These are phyloP conservation scores for Clohesyomyces aquaticus DNA, from an alignment of 495 filamentous ascomycete species.

Conservation along the genomic window DNA sequence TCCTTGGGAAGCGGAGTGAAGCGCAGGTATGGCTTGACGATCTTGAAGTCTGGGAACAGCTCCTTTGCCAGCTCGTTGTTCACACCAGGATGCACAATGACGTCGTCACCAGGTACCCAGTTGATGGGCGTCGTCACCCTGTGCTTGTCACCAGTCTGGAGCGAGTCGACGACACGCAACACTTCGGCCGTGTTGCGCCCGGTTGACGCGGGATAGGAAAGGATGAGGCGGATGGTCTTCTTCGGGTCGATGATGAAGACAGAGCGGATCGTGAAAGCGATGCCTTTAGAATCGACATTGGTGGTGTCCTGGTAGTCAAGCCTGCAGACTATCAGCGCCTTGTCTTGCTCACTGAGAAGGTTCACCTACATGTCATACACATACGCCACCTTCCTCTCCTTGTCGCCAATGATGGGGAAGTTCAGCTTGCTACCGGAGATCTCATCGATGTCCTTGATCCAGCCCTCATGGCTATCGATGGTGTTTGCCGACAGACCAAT, in stretches of 20 bases:
- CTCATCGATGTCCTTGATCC: constrained; percentile 98
- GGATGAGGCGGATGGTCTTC: constrained; percentile 95
- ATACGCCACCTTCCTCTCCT: constrained; percentile 88
- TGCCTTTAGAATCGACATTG: constrained; percentile 94
- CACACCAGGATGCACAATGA: constrained; percentile 90
- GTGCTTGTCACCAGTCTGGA: constrained; percentile 97
- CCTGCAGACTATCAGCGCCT: constrained; percentile 53
- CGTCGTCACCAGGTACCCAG: constrained; percentile 62
- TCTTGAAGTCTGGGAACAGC: constrained; percentile 87
- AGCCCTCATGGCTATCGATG: constrained; percentile 62
- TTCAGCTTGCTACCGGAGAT: constrained; percentile 76
- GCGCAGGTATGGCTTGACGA: constrained; percentile 85
- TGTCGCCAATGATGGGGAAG: constrained; percentile 98
- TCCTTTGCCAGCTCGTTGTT: constrained; percentile 83
- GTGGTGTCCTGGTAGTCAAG: constrained; percentile 81
- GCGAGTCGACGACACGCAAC: constrained; percentile 90
- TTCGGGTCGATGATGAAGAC: constrained; percentile 99
- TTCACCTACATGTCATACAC: constrained; percentile 85
- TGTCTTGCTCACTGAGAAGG: constrained; percentile 3
- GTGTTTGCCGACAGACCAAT: constrained; percentile 92
- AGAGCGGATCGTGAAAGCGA: constrained; percentile 97
- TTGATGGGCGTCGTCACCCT: constrained; percentile 74
- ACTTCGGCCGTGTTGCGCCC: constrained; percentile 97
- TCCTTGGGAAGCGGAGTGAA: constrained; percentile 50
- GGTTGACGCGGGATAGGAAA: constrained; percentile 95